phyloP scores from a whole-genome alignment of 257 asterid genomes.

The Capsicum rhomboideum region DNA sequence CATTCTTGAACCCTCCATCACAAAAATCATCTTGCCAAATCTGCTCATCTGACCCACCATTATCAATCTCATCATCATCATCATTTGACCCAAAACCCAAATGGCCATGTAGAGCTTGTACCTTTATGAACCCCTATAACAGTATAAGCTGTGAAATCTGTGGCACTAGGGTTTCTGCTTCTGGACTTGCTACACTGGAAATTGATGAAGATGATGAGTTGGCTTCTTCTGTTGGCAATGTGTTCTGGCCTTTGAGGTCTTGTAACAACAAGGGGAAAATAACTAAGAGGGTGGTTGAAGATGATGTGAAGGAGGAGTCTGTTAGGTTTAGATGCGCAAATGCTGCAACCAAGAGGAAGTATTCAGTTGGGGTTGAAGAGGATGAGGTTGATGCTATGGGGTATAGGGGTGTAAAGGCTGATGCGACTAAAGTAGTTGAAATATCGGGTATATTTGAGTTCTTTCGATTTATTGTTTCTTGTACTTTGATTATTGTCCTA shows the following conservation, averaged over 20 bases:
- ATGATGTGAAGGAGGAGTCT: slow-evolving; percentile 5
- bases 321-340: neutral
- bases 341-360: slow-evolving; percentile 53
- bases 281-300: neutral
- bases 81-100: slow-evolving; percentile 22
- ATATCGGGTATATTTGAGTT: slow-evolving; percentile 30
- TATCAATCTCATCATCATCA: slow-evolving; percentile 10
- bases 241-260: slow-evolving; percentile 61
- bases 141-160: slow-evolving; percentile 53
- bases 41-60: slow-evolving; percentile 35
- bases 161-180: slow-evolving; percentile 59
- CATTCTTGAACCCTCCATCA: slow-evolving; percentile 69
- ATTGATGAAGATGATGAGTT: slow-evolving; percentile 32
- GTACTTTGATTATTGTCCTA: too few relatives aligned
- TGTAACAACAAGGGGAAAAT: slow-evolving; percentile 16
- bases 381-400: slow-evolving; percentile 17
- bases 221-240: slow-evolving; percentile 54
- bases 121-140: slow-evolving; percentile 57
- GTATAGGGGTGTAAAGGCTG: slow-evolving; percentile 20
- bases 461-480: too few relatives aligned
- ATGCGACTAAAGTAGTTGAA: slow-evolving; percentile 24
- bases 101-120: slow-evolving; percentile 82
- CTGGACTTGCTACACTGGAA: slow-evolving; percentile 47
- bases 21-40: slow-evolving; percentile 52
- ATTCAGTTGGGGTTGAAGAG: slow-evolving; percentile 6